Base-by-base conservation (phyloP, 495 filamentous ascomycete genomes). In the Venustampulla echinocandica region DNA sequence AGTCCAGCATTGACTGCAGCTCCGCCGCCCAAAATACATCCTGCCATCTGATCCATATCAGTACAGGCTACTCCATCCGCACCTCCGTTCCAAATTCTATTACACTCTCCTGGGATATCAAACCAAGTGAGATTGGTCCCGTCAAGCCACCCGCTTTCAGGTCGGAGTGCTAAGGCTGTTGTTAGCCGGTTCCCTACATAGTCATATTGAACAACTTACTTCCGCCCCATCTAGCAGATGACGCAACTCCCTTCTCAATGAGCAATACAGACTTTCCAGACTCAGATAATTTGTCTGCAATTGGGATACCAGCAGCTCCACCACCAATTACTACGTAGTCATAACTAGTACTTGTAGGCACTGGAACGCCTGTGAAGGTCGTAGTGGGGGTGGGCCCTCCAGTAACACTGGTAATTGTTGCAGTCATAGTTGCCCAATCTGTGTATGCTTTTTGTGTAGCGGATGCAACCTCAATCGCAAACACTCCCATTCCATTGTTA, bases 101-200 rank as follows among this genome's bases (percentile, higher is more conserved):
- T 84, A 63, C 78, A 84, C 42, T 88, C 73, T 46, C 85, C 85
- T 3, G 85, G 85, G n/a, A 89, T 75, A 57, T 90, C 85, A 54
- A 87, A 85, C 23, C 81, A 73, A 30, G 84, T 87, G 37, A 90
- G 67, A 39, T 75, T 74, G 30, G 79, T 79, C 30, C 79, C 79
- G 32, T 70, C 62, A 15, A 85, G 70, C 74, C 84, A 83, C 22
- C 73, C 69, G 22, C 38, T 57, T n/a, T 50, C 46, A 9, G 55
- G 55, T 19, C 53, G 49, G 34, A 63, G 22, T 25, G 54, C 61
- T 63, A 36, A 42, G 25, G 21, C 3, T 18, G n/a, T 20, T 37
- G 20, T 59, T 49, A 59, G 53, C 23, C 14, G 7, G 4, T 15
- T 4, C 30, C 25, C 13, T 30, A 43, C 39, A 15, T 34, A 14